Base-by-base conservation (phyloP, 768 basidiomycete genomes). In the Lentinula detonsa region DNA sequence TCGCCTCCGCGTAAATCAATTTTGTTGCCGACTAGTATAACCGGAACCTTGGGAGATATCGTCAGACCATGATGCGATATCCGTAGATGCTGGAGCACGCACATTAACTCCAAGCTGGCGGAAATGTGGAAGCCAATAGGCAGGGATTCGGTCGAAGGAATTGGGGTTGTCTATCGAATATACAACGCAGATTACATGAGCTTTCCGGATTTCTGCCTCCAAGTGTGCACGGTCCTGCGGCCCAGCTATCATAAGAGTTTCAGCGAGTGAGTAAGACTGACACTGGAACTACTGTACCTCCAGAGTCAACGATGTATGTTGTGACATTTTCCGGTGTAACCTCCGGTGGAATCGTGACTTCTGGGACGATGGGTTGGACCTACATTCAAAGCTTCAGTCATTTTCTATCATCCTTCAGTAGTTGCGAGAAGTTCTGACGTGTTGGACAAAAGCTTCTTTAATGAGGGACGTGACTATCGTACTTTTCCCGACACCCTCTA, bases 241-340 rank as follows among this genome's bases (percentile, higher is more conserved):
- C 35, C 90, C 86, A 61, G 93, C 95, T 98, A 66, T 21, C 34
- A 52, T 37, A 62, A 60, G 55, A 57, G 48, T 55, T 57, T 53
- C 60, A 63, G 62, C 48, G 55, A 33, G 55, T 45, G 60, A 56
- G 39, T 46, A 53, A 23, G 13, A 59, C 21, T 23, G 23, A 53
- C 57, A 35, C 18, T 28, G 48, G 55, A 42, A 37, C 23, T n/a
- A 21, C 79, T 86, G 64, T 68, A 95, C 96, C 88, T 73, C 95
- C 95, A 53, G 96, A 95, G 75, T 99, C 96, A 57, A 98, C 92
- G 63, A 99, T 98, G 71, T 95, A 93, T 4, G 95, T 98, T 1
- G 96, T 98, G 43, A 99, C 93, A 71, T 97, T 95, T 77, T 96
- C 95, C 53, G 96, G 93, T 21, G 95, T 96, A 51, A 97, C 93